These are phyloP conservation scores for Neurospora sublineolata DNA, from an alignment of 495 filamentous ascomycete species.

Conservation along the genomic window DNA sequence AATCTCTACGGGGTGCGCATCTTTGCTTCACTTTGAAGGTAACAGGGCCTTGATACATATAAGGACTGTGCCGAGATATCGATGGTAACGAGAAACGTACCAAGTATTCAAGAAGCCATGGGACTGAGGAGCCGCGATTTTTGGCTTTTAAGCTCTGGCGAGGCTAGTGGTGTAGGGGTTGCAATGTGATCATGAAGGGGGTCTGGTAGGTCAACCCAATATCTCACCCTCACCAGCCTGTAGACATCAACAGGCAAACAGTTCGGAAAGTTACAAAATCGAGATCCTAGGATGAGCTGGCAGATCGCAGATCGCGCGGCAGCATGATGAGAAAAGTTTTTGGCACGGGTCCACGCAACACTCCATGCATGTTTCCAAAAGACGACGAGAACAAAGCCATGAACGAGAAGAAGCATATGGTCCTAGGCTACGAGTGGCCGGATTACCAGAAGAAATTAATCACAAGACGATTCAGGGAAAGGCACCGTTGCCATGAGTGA, in stretches of 20 bases:
- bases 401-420: not conserved
- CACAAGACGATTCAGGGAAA: not conserved
- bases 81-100: not conserved
- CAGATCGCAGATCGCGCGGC: not conserved
- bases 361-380: not conserved
- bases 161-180: not conserved
- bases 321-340: not conserved
- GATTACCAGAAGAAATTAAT: not conserved
- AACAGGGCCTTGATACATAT: not conserved
- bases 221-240: not conserved
- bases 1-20: not conserved
- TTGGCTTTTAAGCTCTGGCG: not conserved
- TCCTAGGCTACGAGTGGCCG: not conserved
- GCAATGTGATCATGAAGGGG: not conserved
- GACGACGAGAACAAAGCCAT: not conserved
- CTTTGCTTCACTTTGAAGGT: not conserved
- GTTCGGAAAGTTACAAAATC: not conserved
- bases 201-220: not conserved
- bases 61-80: not conserved
- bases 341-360: not conserved
- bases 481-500: not conserved
- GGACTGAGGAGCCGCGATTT: not conserved
- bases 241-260: not conserved
- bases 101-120: not conserved
- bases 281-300: not conserved